Evolutionary conservation across 257 asterid genomes (phyloP), one percentile per base, ranked within the genome.

Genomic region (Solanum piurae): DNA sequence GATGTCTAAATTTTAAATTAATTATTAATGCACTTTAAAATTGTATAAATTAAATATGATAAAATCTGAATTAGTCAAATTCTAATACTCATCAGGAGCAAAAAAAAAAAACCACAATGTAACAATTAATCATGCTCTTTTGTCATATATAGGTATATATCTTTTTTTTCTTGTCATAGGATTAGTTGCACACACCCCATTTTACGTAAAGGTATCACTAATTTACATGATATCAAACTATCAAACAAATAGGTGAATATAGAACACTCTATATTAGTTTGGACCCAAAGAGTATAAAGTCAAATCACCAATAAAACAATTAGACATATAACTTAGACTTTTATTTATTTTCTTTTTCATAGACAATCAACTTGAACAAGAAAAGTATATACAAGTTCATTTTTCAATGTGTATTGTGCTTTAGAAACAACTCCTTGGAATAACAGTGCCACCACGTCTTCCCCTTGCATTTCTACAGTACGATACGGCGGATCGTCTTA

Each of bases 401-500:
- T n/a, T n/a, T 7, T 76, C 29, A 5, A 9, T 18, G 1, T 25
- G 12, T 76, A 76, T 77, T 77, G 37, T 42, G 29, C 4, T 62
- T 62, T 62, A 84, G 75, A 84, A 84, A 23, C 87, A 84, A 84
- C 60, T 84, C 58, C 58, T 84, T 8, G 87, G 87, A 68, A 7
- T 62, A 34, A 84, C 87, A 9, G 49, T 84, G 38, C 87, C 87
- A n/a, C 58, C 58, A 23, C 75, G 87, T 8, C 60, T 84, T 37
- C 87, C 87, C 10, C 87, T 84, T 62, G 77, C 87, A 84, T 84
- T 84, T 84, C 55, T 84, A 42, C 87, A 84, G 36, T 84, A 84
- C 1, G 87, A 13, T 40, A 84, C 16, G 25, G 87, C 55, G 3
- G 87, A 55, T 6, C 87, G 68, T 38, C 87, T 38, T 9, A 84